Conservation (phyloP, 495 filamentous ascomycete species). For the Oidiodendron maius region DNA sequence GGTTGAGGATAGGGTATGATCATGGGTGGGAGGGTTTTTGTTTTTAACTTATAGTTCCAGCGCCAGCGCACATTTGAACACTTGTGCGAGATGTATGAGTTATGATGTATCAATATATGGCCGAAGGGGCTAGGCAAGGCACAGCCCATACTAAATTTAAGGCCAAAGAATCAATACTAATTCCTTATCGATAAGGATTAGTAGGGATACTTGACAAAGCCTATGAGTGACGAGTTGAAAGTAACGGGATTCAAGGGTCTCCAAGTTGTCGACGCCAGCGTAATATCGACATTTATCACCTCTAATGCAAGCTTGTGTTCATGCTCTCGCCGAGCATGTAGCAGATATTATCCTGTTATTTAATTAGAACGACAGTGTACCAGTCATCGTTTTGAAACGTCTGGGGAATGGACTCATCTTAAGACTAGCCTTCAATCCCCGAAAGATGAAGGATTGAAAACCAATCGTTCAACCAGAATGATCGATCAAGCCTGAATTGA, state of each 20-base stretch:
- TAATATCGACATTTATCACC: neutral
- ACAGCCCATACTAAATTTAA: no score
- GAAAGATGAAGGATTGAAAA: neutral
- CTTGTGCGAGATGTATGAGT: neutral
- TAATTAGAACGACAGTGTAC: neutral
- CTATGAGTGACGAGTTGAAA: neutral
- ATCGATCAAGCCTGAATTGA: neutral
- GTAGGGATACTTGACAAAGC: neutral
- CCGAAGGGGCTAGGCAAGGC: no score
- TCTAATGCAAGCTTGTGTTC: neutral
- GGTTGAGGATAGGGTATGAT: neutral
- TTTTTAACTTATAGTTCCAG: neutral
- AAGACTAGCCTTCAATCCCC: neutral
- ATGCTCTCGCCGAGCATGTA: neutral
- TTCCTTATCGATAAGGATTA: no score
- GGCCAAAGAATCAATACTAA: no score
- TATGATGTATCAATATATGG: neutral
- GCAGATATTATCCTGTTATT: neutral
- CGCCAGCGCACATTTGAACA: neutral
- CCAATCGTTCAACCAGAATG: neutral
- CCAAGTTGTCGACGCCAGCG: constrained; percentile 36
- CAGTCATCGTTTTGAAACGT: neutral
- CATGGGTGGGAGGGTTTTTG: neutral
- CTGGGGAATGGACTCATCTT: neutral
- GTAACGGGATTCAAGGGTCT: neutral